A percentile compares a stretch with the other conserved stretches of the same genome.
phyloP scores from a whole-genome alignment of 2,329 filamentous ascomycete species.

The Aspergillus sclerotialis region DNA sequence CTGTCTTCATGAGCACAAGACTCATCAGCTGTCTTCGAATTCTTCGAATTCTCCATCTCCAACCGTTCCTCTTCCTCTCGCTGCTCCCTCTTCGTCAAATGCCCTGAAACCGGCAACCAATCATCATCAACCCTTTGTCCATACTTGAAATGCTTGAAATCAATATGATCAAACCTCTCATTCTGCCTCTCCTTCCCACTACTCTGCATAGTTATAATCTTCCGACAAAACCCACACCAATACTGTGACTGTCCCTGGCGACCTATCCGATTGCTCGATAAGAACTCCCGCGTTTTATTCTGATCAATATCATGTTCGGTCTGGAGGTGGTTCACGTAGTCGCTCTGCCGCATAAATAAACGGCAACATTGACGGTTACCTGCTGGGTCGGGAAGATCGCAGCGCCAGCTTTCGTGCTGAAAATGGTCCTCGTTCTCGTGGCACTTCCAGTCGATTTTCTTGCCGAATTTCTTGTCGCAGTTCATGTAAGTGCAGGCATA shows the following conservation, averaged over 20 bases:
- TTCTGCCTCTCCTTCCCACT: slow-evolving; percentile 52
- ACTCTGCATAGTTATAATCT: slow-evolving; percentile 47
- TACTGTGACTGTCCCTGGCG: slow-evolving; percentile 59
- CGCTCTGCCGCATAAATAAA: slow-evolving; percentile 52
- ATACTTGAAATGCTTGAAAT: slow-evolving; percentile 44
- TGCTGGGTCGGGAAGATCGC: slow-evolving; percentile 39
- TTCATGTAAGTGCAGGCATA: slow-evolving; percentile 70
- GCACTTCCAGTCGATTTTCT: slow-evolving; percentile 89
- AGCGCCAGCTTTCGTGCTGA: slow-evolving; percentile 65
- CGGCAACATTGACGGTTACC: slow-evolving; percentile 45
- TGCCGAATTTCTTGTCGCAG: slow-evolving; percentile 73
- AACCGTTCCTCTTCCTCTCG: slow-evolving; percentile 5
- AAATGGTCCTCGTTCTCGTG: slow-evolving; percentile 79
- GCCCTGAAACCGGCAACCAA: slow-evolving; percentile 24
- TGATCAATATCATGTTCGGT: slow-evolving; percentile 40
- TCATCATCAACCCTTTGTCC: slow-evolving; percentile 24
- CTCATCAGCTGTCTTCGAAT: slow-evolving; percentile 3
- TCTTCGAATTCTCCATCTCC: not conserved
- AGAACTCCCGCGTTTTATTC: slow-evolving; percentile 19
- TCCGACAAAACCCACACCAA: slow-evolving; percentile 80
- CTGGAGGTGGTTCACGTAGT: slow-evolving; percentile 57
- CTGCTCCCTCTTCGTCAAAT: slow-evolving; percentile 14
- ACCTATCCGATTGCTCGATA: slow-evolving; percentile 55
- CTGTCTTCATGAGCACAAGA: slow-evolving; percentile 5
- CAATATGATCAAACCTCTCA: slow-evolving; percentile 66